These are phyloP conservation scores for Aphanoascus verrucosus DNA, from an alignment of 2,329 filamentous ascomycete species.

Conservation along the genomic window DNA sequence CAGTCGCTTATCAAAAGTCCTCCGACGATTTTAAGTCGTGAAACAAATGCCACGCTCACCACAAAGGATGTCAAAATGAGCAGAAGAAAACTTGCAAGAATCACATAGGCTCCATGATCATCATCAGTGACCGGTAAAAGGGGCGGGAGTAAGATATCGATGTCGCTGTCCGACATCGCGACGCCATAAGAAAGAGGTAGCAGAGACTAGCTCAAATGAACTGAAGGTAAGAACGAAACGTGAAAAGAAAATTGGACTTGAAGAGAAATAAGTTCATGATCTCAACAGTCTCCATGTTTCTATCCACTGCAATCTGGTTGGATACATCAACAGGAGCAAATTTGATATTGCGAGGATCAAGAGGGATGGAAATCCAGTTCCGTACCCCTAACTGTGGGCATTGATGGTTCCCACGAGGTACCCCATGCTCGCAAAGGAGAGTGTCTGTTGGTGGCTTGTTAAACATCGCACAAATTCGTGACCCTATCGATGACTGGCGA, in stretches of 20 bases:
- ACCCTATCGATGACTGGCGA: too few species aligned
- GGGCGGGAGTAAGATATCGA: constrained; percentile 10
- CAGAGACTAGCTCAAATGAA: background rate
- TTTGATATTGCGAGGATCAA: background rate
- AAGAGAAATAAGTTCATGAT: background rate
- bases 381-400: background rate
- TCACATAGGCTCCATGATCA: constrained; percentile 16
- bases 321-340: background rate
- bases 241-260: background rate
- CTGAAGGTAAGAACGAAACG: background rate
- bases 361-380: background rate
- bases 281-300: background rate
- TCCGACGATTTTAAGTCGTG: constrained; percentile 16
- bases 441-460: too few species aligned
- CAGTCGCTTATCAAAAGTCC: constrained; percentile 16
- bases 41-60: constrained; percentile 17
- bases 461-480: too few species aligned
- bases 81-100: constrained; percentile 14
- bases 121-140: constrained; percentile 13
- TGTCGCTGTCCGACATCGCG: constrained; percentile 3
- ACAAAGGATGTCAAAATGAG: constrained; percentile 17
- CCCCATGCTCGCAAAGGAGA: too few species aligned
- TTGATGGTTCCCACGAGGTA: too few species aligned
- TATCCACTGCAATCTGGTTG: background rate
- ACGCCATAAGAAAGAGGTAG: background rate